A percentile compares a stretch with the other conserved stretches of the same genome.
Evolutionary conservation across 2,329 filamentous ascomycete genomes (phyloP).

Genomic region (Thelonectria discophora): DNA sequence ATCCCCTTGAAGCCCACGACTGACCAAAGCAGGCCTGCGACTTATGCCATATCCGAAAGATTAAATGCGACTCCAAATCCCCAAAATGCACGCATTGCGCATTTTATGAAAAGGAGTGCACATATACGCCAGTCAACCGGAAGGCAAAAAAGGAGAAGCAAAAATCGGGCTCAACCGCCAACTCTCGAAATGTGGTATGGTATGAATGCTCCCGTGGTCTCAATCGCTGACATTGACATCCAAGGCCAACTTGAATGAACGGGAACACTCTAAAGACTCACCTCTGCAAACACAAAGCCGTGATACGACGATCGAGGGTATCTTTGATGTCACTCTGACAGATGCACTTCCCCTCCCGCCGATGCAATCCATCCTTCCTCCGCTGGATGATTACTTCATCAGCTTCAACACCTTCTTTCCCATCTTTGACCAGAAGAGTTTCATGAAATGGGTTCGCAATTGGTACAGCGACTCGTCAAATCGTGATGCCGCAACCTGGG

Average conservation of each 20-base stretch:
- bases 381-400: constrained; percentile 7
- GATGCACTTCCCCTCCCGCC: constrained; percentile 7
- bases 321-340: not conserved
- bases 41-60: constrained; percentile 15
- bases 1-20: not conserved
- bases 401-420: not conserved
- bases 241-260: not conserved
- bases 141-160: not conserved
- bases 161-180: not conserved
- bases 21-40: constrained; percentile 13
- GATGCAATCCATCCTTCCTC: not conserved
- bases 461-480: constrained; percentile 9
- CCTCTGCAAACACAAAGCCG: not conserved
- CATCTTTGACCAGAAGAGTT: not conserved
- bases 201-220: not conserved
- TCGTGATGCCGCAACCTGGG: not conserved
- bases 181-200: not conserved
- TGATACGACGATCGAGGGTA: too few relatives aligned
- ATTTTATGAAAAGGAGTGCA: constrained; percentile 4
- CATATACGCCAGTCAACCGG: constrained; percentile 15
- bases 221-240: not conserved
- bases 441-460: not conserved
- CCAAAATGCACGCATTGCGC: constrained; percentile 15
- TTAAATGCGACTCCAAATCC: constrained; percentile 19
- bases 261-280: not conserved